phyloP scores from a whole-genome alignment of 202 grass and related monocot genomes.

The Hordeum pubiflorum region DNA sequence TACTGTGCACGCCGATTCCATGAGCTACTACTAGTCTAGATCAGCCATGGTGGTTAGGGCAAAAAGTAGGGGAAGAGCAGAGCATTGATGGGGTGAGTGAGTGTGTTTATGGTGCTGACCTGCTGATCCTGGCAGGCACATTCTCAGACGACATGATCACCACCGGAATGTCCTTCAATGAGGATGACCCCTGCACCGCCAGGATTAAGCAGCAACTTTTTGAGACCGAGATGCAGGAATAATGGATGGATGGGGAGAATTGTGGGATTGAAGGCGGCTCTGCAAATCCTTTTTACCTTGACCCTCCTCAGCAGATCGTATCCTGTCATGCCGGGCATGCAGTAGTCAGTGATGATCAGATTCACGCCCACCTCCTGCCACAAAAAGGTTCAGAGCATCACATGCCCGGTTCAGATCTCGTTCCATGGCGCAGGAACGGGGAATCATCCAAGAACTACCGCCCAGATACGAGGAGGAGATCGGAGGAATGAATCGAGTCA shows the following conservation, averaged over 20 bases:
- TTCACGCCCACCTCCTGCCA: slow-evolving; percentile 86
- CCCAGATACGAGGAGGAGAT: too few relatives aligned
- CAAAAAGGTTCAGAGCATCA: not conserved
- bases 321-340: slow-evolving; percentile 98
- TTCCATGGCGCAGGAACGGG: not conserved
- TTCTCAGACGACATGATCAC: slow-evolving; percentile 99
- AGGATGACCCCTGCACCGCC: slow-evolving; percentile 61
- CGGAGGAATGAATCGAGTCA: too few relatives aligned
- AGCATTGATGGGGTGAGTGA: not conserved
- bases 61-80: too few relatives aligned
- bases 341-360: slow-evolving; percentile 95
- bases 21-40: not conserved
- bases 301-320: slow-evolving; percentile 83
- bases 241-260: not conserved
- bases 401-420: not conserved
- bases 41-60: not conserved
- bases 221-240: not conserved
- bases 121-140: slow-evolving; percentile 93
- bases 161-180: slow-evolving; percentile 90
- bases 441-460: not conserved
- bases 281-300: slow-evolving; percentile 38
- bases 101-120: slow-evolving; percentile 19
- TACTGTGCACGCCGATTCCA: not conserved
- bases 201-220: not conserved
- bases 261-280: not conserved